Evolutionary conservation across 257 asterid species (phyloP).

Genomic region (Fraxinus excelsior): DNA sequence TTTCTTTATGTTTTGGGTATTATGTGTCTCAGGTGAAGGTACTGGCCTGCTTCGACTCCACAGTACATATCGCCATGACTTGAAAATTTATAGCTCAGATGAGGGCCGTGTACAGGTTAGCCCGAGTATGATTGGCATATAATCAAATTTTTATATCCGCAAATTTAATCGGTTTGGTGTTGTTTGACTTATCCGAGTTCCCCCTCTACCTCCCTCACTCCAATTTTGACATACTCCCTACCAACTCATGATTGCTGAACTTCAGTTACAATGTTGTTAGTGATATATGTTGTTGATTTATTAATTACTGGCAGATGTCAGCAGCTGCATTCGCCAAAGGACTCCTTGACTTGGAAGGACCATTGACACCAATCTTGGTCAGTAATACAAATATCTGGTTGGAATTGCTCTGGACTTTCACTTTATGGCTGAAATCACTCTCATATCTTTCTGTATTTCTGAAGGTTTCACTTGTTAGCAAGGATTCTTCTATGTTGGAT

Average conservation of each 20-base stretch:
- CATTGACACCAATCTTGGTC: conserved; percentile 95
- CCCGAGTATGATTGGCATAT: background rate
- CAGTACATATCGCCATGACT: conserved; percentile 95
- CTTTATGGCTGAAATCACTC: background rate
- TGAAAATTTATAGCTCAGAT: conserved; percentile 95
- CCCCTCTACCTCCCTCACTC: conserved; percentile 14
- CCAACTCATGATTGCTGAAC: background rate
- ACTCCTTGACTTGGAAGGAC: conserved; percentile 97
- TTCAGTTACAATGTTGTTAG: conserved; percentile 7
- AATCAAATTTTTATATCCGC: conserved; percentile 5
- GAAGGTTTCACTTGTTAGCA: conserved; percentile 98
- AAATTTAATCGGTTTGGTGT: conserved; percentile 8
- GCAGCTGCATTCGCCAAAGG: conserved; percentile 99
- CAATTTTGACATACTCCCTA: conserved; percentile 11
- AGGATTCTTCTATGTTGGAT: conserved; percentile 97
- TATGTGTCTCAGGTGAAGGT: conserved; percentile 78
- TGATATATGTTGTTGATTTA: conserved; percentile 22
- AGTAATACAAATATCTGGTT: conserved; percentile 29
- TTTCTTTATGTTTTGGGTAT: conserved; percentile 18
- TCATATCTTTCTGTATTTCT: conserved; percentile 13
- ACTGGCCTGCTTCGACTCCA: conserved; percentile 98
- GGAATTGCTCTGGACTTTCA: conserved; percentile 4
- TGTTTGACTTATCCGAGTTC: conserved; percentile 5
- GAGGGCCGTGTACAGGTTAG: conserved; percentile 97
- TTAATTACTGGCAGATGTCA: conserved; percentile 66